phyloP scores from a whole-genome alignment of 345 rosid genomes.

The Camelina sativa region DNA sequence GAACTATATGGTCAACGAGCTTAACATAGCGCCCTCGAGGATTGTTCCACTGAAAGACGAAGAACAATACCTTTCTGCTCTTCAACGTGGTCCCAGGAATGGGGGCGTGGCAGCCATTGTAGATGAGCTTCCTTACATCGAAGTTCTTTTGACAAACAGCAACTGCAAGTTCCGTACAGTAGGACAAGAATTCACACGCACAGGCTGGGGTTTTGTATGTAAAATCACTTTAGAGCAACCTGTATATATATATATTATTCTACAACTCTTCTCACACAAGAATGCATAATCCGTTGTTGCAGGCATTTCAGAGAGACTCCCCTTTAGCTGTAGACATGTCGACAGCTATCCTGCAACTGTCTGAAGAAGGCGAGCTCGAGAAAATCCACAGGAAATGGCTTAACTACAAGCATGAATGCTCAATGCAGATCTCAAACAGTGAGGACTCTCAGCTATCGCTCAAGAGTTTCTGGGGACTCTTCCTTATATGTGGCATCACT shows the following conservation, averaged over 20 bases:
- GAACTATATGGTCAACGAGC: slow-evolving; percentile 84
- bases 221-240: background rate
- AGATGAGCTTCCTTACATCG: slow-evolving; percentile 92
- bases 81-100: slow-evolving; percentile 59
- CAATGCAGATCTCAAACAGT: slow-evolving; percentile 47
- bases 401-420: slow-evolving; percentile 52
- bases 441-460: slow-evolving; percentile 68
- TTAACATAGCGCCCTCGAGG: slow-evolving; percentile 76
- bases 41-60: slow-evolving; percentile 55
- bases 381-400: slow-evolving; percentile 90
- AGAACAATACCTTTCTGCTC: slow-evolving; percentile 63
- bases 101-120: slow-evolving; percentile 97
- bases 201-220: slow-evolving; percentile 99
- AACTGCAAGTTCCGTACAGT: slow-evolving; percentile 77
- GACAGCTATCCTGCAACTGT: slow-evolving; percentile 85
- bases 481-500: slow-evolving; percentile 82
- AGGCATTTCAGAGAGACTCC: slow-evolving; percentile 97
- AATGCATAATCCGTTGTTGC: slow-evolving; percentile 29
- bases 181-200: slow-evolving; percentile 97
- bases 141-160: slow-evolving; percentile 69
- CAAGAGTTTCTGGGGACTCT: slow-evolving; percentile 92
- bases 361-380: slow-evolving; percentile 90
- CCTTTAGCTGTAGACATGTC: slow-evolving; percentile 93
- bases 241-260: slow-evolving; percentile 7
- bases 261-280: slow-evolving; percentile 11